Conservation (phyloP, 2,329 filamentous ascomycete genomes). For the Stachybotrys elegans region DNA sequence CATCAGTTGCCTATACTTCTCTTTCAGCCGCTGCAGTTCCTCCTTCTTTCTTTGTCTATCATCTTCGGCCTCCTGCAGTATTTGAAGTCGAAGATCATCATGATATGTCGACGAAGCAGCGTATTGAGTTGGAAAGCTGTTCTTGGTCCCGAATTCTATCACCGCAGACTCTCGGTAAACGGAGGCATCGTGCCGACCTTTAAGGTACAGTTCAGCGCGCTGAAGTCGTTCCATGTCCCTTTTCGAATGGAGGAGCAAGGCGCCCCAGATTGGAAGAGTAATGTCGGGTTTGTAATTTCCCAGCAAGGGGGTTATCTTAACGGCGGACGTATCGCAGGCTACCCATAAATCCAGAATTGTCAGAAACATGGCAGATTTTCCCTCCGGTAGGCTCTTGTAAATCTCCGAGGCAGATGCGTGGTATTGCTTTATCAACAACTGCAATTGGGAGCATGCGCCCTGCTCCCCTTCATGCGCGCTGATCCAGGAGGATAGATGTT, state of each 20-base stretch:
- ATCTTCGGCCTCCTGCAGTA: background rate
- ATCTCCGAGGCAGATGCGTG: slow-evolving; percentile 13
- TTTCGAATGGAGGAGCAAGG: slow-evolving; percentile 37
- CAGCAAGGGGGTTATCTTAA: slow-evolving; percentile 32
- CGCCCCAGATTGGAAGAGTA: slow-evolving; percentile 27
- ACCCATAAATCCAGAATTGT: slow-evolving; percentile 54
- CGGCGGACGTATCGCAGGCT: slow-evolving; percentile 44
- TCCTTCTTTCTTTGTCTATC: background rate
- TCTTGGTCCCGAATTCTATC: slow-evolving; percentile 15
- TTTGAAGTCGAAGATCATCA: background rate
- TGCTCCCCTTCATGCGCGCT: slow-evolving; percentile 9
- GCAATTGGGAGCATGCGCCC: slow-evolving; percentile 23
- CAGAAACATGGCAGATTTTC: slow-evolving; percentile 47
- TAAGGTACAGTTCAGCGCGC: slow-evolving; percentile 41
- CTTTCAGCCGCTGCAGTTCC: background rate
- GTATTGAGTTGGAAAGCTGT: slow-evolving; percentile 42
- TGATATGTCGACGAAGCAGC: slow-evolving; percentile 34
- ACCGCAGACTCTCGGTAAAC: background rate
- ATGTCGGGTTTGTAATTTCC: slow-evolving; percentile 42
- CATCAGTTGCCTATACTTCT: background rate
- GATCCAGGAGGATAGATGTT: slow-evolving; percentile 32
- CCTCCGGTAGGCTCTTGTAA: slow-evolving; percentile 38
- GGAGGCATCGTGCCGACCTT: slow-evolving; percentile 6
- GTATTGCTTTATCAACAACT: slow-evolving; percentile 27
- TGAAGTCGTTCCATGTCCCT: slow-evolving; percentile 38